Evolutionary conservation across 1,284 basidiomycete species (phyloP), one percentile per base, ranked within the genome.

Genomic region (Malassezia equina): DNA sequence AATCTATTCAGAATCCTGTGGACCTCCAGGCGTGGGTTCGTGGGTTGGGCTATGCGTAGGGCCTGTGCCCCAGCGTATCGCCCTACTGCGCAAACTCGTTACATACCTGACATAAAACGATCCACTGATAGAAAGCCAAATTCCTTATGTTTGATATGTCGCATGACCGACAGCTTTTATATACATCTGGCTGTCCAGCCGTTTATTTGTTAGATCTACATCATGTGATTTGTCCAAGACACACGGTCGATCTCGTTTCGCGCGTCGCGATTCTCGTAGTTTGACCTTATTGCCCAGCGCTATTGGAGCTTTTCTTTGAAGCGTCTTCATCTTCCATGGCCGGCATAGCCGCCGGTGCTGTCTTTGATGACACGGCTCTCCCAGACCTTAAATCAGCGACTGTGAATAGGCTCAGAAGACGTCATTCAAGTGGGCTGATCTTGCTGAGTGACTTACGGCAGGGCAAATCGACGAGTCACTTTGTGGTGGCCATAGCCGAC

Each of bases 401-500:
- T 21, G 12, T 7, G 21, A 21, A 39, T 5, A 39, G 36, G 19
- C 36, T 39, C 7, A n/a, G 19, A 9, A 19, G 21, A 13, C 24
- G 41, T n/a, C 41, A 43, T 28, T 43, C 41, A 6, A 43, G 27
- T 27, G 41, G 41, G 4, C 27, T 43, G 13, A 15, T 28, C 9
- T 24, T 43, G 41, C n/a, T 43, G 13, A 13, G n/a, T n/a, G n/a
- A 17, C 4, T n/a, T 43, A 17, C 19, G 27, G 23, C 24, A 24
- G 7, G 24, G 27, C n/a, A 24, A 28, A 24, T 28, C 23, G 11
- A 4, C 7, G 7, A n/a, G 9, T 13, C 23, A n/a, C n/a, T 17
- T 43, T n/a, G 71, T 74, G 32, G 67, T 75, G 13, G 76, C 76
- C 3, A 64, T 76, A 1, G 75, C 75, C 55, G 68, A 76, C 41